Evolutionary conservation across 108 stramenopile species (phyloP), one percentile per base, ranked within the genome.

Genomic region (Seminavis robusta): DNA sequence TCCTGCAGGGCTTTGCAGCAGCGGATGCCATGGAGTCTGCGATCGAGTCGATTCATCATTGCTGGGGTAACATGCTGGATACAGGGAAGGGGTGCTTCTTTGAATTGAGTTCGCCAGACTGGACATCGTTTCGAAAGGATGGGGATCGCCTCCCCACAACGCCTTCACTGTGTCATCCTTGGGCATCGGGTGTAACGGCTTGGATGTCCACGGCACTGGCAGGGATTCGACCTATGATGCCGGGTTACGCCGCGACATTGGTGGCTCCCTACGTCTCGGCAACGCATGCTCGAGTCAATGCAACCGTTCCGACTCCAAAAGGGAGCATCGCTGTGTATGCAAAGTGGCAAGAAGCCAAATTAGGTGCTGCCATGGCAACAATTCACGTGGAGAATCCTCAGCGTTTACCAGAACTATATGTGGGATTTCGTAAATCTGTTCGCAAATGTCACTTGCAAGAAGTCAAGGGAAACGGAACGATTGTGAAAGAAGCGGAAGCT

Each of bases 151-250:
- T 58, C 9, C 74, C 74, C 15, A 47, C 47, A 13, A 23, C 58
- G 33, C 74, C 74, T 9, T 60, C 57, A 3, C 61, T 66, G 52
- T 76, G 74, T 48, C 74, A 76, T 55, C 74, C 74, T 4, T 76
- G 74, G 74, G 31, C 64, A 7, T 63, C 61, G 0, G 74, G 74
- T 16, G 74, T 76, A 0, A 70, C 74, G 8, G 23, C 60, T 23
- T 76, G 74, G 74, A 34, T 76, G 27, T 58, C 74, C n/a, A 32
- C 56, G 19, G 10, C 16, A 24, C 7, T 60, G 32, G 69, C 33
- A 2, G 74, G 74, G 19, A 13, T 76, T 3, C 20, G 20, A 26
- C 59, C 74, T 20, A 8, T 50, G 3, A 25, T 38, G 15, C 74
- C 65, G 11, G 74, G 74, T 17, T 76, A 61, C 54, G 8, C 41